Base-by-base conservation (phyloP, 306 rosid genomes). In the Inga oerstediana region DNA sequence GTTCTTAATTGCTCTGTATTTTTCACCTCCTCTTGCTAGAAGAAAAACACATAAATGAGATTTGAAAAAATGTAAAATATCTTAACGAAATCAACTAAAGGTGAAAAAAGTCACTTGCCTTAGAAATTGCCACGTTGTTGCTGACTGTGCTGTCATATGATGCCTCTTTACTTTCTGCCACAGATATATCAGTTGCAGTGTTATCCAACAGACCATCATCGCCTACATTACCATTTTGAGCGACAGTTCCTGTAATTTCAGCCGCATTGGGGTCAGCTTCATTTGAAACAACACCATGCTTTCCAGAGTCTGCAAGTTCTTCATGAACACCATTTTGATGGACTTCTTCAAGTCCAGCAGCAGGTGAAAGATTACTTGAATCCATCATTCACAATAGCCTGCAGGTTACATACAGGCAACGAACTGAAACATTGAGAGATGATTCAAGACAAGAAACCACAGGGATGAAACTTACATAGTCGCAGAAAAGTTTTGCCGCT, bases 351-450 rank as follows among this genome's bases (percentile, higher is more conserved):
- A 85, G 84, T 88, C 94, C 91, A 82, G 85, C 90, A 72, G 83
- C 79, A 69, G 90, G 86, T 56, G 78, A 88, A 72, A 81, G 82
- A 79, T 82, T 82, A 68, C 80, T 87, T 12, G 86, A 80, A 87
- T 92, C 97, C 99, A 96, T 96, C 89, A 78, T 79, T 78, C 91
- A 80, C 85, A 79, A 77, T 54, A 77, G 82, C 79, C 97, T 90
- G 72, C 87, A 87, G 81, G 81, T 85, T 30, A 78, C 46, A 90
- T 44, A 32, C 52, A 32, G 81, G 74, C 80, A 69, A 69, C 14
- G 54, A 84, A 51, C 70, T 11, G 34, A 41, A 58, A 19, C 81
- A 30, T 37, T 59, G 48, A 77, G 37, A 78, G 46, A 75, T 48
- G 4, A 80, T 67, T 45, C 45, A 46, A 74, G 83, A 75, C 59